Percentiles rank a stretch among this genome's conserved stretches.
Conservation (phyloP, 228 moss, liverwort and hornwort species). For the Sphagnum magellanicum region DNA sequence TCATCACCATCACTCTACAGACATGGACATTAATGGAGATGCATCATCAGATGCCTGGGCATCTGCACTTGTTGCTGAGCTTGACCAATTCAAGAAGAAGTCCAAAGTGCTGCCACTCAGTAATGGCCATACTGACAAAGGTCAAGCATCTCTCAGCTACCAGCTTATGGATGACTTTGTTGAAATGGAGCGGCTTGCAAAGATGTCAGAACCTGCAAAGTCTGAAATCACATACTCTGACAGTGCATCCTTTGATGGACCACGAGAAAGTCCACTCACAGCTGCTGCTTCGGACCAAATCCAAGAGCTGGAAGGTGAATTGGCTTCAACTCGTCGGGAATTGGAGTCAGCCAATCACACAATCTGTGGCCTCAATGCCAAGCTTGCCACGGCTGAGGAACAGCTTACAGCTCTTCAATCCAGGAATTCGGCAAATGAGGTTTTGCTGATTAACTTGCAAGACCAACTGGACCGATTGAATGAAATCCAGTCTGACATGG, state of each 20-base stretch:
- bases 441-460: conserved; percentile 36
- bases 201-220: conserved; percentile 19
- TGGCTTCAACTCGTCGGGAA: conserved; percentile 18
- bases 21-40: conserved; percentile 8
- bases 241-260: conserved; percentile 11
- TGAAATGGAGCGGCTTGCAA: conserved; percentile 27
- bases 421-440: conserved; percentile 64
- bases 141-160: conserved; percentile 19
- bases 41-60: conserved; percentile 30
- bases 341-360: conserved; percentile 44
- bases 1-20: background rate
- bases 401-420: conserved; percentile 40
- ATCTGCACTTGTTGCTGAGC: conserved; percentile 18
- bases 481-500: conserved; percentile 14
- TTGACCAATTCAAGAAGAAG: conserved; percentile 15
- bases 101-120: conserved; percentile 2
- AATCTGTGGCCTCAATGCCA: conserved; percentile 37
- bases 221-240: conserved; percentile 28
- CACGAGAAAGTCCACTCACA: conserved; percentile 1
- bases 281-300: conserved; percentile 22
- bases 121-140: background rate
- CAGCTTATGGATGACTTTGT: conserved; percentile 37
- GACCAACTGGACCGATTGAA: conserved; percentile 33
- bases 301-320: conserved; percentile 17
- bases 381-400: conserved; percentile 47